Base-by-base conservation (phyloP, 116 monocot species). In the Posidonia oceanica region DNA sequence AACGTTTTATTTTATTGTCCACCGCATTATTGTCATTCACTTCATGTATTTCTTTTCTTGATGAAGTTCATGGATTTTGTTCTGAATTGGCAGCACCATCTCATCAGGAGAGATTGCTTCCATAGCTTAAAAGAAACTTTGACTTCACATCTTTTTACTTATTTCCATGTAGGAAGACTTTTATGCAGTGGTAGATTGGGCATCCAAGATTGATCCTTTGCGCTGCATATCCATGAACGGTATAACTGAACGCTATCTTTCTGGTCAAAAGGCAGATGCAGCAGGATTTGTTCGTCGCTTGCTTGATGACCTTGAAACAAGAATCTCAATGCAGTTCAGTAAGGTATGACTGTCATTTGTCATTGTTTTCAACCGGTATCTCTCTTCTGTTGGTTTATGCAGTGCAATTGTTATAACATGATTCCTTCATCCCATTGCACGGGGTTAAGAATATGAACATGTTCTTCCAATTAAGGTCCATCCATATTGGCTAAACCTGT, bases 241-340 rank as follows among this genome's bases (percentile, higher is more conserved):
- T 53, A 85, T 93, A 61, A 99, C 99, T 59, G 99, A 99, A 61
- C 90, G 94, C 2, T 99, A 99, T 60, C 86, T 99, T 77, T 99
- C 99, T 74, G 94, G 94, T 73, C 99, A 99, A 79, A 99, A 99
- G 83, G 93, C 99, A 66, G 99, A 99, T 83, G 84, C 99, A 59
- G 93, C 99, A 64, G 94, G 99, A 83, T 99, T 93, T 79, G 99
- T 99, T 36, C 93, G 90, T 57, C 77, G 68, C 66, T 79, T 99
- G 66, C 86, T 99, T 74, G 88, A 86, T 80, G 99, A 93, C 57
- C 82, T 99, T 69, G 85, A 91, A 71, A 77, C 84, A 15, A 84
- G 80, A 72, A 99, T 99, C 71, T 86, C 93, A 44, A 63, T 64
- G 72, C 91, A 86, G 77, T 99, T 99, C 65, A 82, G 78, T 73